Conservation (phyloP, 345 rosid species). For the Stellera chamaejasme region DNA sequence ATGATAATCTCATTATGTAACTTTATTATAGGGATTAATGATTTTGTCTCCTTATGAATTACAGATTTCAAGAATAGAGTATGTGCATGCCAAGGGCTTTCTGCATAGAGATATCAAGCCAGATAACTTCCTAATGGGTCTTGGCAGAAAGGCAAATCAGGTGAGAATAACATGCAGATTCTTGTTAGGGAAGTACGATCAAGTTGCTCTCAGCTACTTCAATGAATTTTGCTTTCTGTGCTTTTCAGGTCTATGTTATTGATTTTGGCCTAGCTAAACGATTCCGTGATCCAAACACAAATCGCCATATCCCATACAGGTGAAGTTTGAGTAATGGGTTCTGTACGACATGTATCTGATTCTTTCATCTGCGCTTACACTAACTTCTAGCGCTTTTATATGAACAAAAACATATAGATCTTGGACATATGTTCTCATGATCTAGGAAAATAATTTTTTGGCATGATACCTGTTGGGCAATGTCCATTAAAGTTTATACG, state of each 20-base stretch:
- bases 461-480: not conserved
- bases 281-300: conserved; percentile 49
- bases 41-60: not conserved
- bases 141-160: conserved; percentile 69
- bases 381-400: not conserved
- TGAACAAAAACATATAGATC: too few relatives aligned
- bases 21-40: not conserved
- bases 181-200: not conserved
- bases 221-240: not conserved
- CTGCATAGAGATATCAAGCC: conserved; percentile 75
- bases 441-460: not conserved
- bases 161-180: conserved; percentile 13
- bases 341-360: not conserved
- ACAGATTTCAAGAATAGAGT: conserved; percentile 63
- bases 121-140: conserved; percentile 81
- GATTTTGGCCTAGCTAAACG: conserved; percentile 87
- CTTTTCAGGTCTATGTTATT: conserved; percentile 48
- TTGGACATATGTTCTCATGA: not conserved
- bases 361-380: not conserved
- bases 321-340: conserved; percentile 6
- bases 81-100: conserved; percentile 55
- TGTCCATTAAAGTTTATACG: too few relatives aligned
- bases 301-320: conserved; percentile 71
- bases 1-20: not conserved
- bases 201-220: not conserved